A percentile compares a stretch with the other conserved stretches of the same genome.
These are phyloP conservation scores for Aspergillus fumigatiaffinis DNA, from an alignment of 2,329 filamentous ascomycete species.

Conservation along the genomic window DNA sequence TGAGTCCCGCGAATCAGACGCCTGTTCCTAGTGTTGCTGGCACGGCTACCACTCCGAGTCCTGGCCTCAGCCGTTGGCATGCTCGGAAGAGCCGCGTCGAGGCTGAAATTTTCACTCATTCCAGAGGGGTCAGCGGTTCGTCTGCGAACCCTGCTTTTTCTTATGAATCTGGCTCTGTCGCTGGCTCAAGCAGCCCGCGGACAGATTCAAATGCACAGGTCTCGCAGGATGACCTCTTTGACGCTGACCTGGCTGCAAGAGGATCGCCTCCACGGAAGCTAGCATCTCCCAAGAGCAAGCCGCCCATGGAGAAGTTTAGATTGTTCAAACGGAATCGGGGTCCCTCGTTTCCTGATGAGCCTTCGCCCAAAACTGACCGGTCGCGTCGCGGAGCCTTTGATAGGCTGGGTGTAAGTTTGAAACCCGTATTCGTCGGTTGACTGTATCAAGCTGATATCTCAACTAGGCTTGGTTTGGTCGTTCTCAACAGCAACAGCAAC, in stretches of 20 bases:
- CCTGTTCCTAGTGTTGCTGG: not conserved
- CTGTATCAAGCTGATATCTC: not conserved
- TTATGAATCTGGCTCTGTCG: not conserved
- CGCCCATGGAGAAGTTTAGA: conserved; percentile 26
- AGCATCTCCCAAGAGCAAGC: conserved; percentile 13
- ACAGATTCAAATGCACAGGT: not conserved
- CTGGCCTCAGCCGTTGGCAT: not conserved
- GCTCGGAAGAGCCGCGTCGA: not conserved
- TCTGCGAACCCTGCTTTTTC: not conserved
- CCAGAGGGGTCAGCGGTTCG: not conserved
- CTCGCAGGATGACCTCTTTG: not conserved
- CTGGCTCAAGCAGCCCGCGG: not conserved
- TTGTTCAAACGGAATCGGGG: conserved; percentile 25
- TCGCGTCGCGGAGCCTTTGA: conserved; percentile 12
- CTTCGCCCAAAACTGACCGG: conserved; percentile 12
- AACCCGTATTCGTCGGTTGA: not conserved
- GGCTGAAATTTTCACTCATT: not conserved
- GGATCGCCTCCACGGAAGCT: conserved; percentile 6
- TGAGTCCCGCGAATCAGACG: not conserved
- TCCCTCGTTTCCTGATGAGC: conserved; percentile 21
- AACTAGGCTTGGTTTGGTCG: conserved; percentile 17
- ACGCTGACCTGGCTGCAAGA: not conserved
- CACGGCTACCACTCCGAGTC: not conserved
- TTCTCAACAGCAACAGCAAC: conserved; percentile 2
- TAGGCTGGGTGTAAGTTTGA: conserved; percentile 15